Base-by-base conservation (phyloP, 805 yeast species). In the Saccharomyces jurei region DNA sequence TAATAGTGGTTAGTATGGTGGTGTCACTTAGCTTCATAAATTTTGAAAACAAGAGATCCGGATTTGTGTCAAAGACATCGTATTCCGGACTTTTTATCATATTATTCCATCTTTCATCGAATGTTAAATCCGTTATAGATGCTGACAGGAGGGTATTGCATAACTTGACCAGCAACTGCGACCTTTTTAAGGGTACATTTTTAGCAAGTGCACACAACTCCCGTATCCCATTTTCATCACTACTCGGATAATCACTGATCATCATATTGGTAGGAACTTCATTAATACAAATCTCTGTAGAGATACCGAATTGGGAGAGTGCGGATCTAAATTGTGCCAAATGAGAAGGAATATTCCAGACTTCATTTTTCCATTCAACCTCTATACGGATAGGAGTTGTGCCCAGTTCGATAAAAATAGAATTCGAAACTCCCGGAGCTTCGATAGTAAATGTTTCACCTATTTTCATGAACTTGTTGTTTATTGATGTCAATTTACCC, bases 401-500 rank as follows among this genome's bases (percentile, higher is more conserved):
- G 4, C 70, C 70, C 50, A 66, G 54, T 30, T 57, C 58, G 2
- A 51, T 21, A 1, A 58, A 9, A 13, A 17, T 10, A 13, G 52
- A 27, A 1, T 28, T n/a, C n/a, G 28, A 14, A 28, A 17, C 41
- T 14, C 41, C 25, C 4, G 50, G 46, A 14, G 22, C 51, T 11
- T 54, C 14, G 46, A 61, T 58, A 13, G 10, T 36, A 17, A 59
- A 17, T 1, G 54, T 29, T 53, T 65, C 65, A 9, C 55, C 63
- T 2, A 50, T 51, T 41, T 58, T 58, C 41, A 66, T 47, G 49
- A 57, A 58, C 36, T 54, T 55, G 2, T 58, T 63, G 36, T 57
- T 50, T 28, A 60, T 49, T n/a, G 54, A 59, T 1, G 72, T 68
- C 29, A 68, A 49, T 53, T 67, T 67, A 3, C 72, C 71, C n/a